A percentile compares a stretch with the other conserved stretches of the same genome.
These are phyloP conservation scores for Chlamydomonas urium DNA, from an alignment of 139 green algal genomes.

Conservation along the genomic window DNA sequence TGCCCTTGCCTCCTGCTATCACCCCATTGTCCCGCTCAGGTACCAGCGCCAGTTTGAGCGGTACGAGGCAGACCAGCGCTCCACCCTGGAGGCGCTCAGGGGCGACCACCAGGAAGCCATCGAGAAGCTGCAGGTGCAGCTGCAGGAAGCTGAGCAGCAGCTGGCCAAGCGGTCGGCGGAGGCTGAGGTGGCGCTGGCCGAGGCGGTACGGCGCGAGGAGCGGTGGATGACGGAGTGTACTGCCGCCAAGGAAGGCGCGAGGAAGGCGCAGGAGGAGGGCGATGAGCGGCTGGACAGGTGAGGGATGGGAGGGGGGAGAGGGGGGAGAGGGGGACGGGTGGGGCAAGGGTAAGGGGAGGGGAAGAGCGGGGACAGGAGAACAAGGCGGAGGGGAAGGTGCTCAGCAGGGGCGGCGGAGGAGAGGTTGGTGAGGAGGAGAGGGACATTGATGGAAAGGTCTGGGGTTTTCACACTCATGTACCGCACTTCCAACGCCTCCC, in stretches of 20 bases:
- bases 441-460: too few relatives aligned
- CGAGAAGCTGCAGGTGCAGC: neutral
- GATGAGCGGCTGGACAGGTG: slow-evolving; percentile 5
- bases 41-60: slow-evolving; percentile 14
- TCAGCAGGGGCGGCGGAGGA: too few relatives aligned
- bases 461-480: too few relatives aligned
- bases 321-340: neutral
- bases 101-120: neutral
- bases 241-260: neutral
- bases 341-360: neutral
- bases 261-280: neutral
- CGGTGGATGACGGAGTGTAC: neutral
- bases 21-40: neutral
- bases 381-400: neutral
- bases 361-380: neutral
- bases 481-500: too few relatives aligned
- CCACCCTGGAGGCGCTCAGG: slow-evolving; percentile 1
- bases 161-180: neutral
- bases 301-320: neutral
- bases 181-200: neutral
- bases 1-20: too few relatives aligned
- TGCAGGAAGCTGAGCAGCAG: neutral
- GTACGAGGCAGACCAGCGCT: slow-evolving; percentile 6
- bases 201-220: neutral
- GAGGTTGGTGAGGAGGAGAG: too few relatives aligned